Evolutionary conservation across 345 rosid genomes (phyloP).

Genomic region (Pistacia vera): DNA sequence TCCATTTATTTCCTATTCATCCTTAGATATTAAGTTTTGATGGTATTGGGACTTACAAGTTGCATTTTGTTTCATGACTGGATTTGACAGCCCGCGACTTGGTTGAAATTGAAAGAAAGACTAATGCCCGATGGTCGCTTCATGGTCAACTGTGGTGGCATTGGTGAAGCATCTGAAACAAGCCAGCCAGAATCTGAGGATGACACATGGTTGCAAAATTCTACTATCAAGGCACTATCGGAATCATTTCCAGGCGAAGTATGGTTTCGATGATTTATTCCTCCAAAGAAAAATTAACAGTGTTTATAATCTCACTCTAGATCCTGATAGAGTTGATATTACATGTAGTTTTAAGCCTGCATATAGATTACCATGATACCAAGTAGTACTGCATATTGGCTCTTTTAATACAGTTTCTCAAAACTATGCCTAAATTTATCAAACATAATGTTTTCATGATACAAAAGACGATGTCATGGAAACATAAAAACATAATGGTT

Average conservation of each 20-base stretch:
- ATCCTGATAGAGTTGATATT: too few relatives aligned
- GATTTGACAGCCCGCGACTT: slow-evolving; percentile 51
- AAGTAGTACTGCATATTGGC: too few relatives aligned
- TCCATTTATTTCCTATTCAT: not conserved
- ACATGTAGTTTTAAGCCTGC: too few relatives aligned
- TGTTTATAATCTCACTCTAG: too few relatives aligned
- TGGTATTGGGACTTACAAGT: not conserved
- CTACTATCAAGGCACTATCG: slow-evolving; percentile 60
- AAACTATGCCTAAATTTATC: too few relatives aligned
- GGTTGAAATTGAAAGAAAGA: slow-evolving; percentile 63
- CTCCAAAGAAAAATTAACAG: not conserved
- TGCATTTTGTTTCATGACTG: not conserved
- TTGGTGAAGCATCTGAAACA: slow-evolving; percentile 33
- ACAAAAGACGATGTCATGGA: too few relatives aligned
- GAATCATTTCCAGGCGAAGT: slow-evolving; percentile 77
- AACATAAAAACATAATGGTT: too few relatives aligned
- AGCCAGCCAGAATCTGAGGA: slow-evolving; percentile 24
- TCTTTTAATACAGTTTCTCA: too few relatives aligned
- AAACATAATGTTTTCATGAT: too few relatives aligned
- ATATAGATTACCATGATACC: too few relatives aligned
- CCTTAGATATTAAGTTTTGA: not conserved
- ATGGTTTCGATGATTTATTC: slow-evolving; percentile 18
- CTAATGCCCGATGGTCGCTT: slow-evolving; percentile 72
- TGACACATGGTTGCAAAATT: slow-evolving; percentile 49
- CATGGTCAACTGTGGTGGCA: slow-evolving; percentile 88